Conservation (phyloP, 2,329 filamentous ascomycete genomes). For the Cytospora schulzeri region DNA sequence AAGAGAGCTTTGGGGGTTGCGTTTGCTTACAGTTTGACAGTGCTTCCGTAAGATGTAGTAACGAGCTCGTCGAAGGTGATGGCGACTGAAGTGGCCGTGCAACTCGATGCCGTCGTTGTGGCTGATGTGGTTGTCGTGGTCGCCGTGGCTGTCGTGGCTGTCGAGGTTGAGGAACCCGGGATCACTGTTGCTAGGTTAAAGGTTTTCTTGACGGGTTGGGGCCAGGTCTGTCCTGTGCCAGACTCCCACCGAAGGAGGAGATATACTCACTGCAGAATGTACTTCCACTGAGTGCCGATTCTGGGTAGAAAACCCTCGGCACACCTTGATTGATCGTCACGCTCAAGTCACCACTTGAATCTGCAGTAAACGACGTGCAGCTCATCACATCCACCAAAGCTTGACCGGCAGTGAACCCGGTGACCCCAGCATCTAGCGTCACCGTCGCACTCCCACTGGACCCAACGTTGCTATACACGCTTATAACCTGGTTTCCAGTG, state of each 20-base stretch:
- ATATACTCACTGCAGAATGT: conserved; percentile 36
- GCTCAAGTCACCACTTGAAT: conserved; percentile 45
- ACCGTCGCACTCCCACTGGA: conserved; percentile 36
- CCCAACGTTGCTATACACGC: conserved; percentile 46
- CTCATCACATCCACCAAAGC: conserved; percentile 45
- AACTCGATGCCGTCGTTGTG: conserved; percentile 14
- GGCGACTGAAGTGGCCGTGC: conserved; percentile 28
- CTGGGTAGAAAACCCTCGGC: conserved; percentile 46
- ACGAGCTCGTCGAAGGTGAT: conserved; percentile 35
- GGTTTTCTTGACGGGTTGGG: background rate
- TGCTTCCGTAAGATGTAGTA: conserved; percentile 31
- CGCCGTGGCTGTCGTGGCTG: conserved; percentile 26
- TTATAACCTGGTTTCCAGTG: conserved; percentile 40
- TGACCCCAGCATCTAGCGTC: conserved; percentile 39
- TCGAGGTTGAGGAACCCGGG: conserved; percentile 35
- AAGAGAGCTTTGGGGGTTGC: background rate
- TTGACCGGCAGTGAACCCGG: conserved; percentile 41
- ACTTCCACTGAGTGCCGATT: conserved; percentile 38
- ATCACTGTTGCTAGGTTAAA: conserved; percentile 4
- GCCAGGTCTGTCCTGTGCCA: background rate
- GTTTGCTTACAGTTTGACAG: conserved; percentile 33
- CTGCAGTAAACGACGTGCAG: conserved; percentile 47
- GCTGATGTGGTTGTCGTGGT: conserved; percentile 14
- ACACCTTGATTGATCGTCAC: conserved; percentile 46
- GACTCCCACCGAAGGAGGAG: background rate